Percentiles rank a stretch among this genome's conserved stretches.
Conservation (phyloP, 768 basidiomycete genomes). For the Lentinula raphanica region DNA sequence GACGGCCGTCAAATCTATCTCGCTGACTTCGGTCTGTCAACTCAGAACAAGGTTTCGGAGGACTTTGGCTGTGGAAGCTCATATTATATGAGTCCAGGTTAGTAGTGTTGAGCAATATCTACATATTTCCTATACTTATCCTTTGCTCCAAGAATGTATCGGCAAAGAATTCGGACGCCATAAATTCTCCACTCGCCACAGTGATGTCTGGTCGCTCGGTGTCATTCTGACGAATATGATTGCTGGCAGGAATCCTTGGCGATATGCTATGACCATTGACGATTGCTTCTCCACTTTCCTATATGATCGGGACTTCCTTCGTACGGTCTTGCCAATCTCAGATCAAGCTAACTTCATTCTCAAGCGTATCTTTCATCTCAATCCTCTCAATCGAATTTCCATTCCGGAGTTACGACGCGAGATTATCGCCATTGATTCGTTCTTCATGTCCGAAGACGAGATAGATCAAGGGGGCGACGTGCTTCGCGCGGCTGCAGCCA, state of each 20-base stretch:
- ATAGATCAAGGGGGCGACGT: constrained; percentile 15
- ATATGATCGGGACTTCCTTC: constrained; percentile 57
- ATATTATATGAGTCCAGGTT: constrained; percentile 71
- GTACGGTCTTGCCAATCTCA: constrained; percentile 70
- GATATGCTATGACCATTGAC: constrained; percentile 60
- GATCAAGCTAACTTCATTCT: constrained; percentile 57
- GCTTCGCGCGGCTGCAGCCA: constrained; percentile 16
- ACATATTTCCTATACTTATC: constrained; percentile 11
- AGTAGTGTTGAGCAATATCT: constrained; percentile 13
- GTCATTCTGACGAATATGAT: constrained; percentile 83
- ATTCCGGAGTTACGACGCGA: constrained; percentile 54
- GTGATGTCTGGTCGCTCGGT: constrained; percentile 72
- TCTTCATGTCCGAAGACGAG: constrained; percentile 55
- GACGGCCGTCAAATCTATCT: constrained; percentile 52
- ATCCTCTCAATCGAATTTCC: constrained; percentile 57
- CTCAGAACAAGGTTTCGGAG: constrained; percentile 34
- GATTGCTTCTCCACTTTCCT: constrained; percentile 63
- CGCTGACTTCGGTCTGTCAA: constrained; percentile 77
- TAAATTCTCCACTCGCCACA: constrained; percentile 53
- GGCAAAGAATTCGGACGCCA: constrained; percentile 37
- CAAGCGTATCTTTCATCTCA: constrained; percentile 65
- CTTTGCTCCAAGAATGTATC: constrained; percentile 51
- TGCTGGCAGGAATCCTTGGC: constrained; percentile 75
- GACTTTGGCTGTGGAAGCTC: constrained; percentile 58
- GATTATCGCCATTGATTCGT: constrained; percentile 51